These are phyloP conservation scores for Phytophthora palmivora DNA, from an alignment of 352 stramenopile species.

Conservation along the genomic window DNA sequence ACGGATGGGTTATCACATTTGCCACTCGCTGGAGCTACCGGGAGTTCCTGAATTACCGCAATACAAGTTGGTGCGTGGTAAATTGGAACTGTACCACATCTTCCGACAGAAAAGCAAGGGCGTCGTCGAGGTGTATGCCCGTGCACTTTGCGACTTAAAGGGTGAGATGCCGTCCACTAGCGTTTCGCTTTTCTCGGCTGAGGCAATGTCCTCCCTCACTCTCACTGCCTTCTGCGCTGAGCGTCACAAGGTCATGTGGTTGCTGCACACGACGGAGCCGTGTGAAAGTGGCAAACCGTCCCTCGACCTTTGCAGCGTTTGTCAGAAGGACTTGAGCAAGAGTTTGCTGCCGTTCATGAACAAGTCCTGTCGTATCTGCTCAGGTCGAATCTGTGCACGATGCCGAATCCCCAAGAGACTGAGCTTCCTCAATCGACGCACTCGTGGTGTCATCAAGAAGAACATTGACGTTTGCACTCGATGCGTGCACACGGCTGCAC, in stretches of 20 bases:
- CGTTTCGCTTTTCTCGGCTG: conserved; percentile 35
- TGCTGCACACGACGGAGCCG: conserved; percentile 33
- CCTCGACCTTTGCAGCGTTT: conserved; percentile 40
- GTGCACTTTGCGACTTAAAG: conserved; percentile 36
- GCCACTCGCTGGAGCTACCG: conserved; percentile 50
- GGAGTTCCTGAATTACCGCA: conserved; percentile 34
- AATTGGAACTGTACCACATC: conserved; percentile 46
- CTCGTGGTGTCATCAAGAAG: conserved; percentile 43
- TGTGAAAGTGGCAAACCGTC: conserved; percentile 35
- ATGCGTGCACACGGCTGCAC: conserved; percentile 39
- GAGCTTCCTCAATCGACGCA: conserved; percentile 44
- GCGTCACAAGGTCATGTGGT: conserved; percentile 57
- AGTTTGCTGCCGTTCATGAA: conserved; percentile 45
- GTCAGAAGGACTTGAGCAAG: conserved; percentile 47
- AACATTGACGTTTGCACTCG: conserved; percentile 45
- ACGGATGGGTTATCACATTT: conserved; percentile 58
- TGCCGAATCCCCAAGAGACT: conserved; percentile 45
- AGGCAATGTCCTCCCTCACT: conserved; percentile 36
- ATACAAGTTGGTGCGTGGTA: conserved; percentile 51
- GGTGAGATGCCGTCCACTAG: conserved; percentile 39
- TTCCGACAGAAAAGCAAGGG: conserved; percentile 50
- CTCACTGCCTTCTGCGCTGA: conserved; percentile 37
- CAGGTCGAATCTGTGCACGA: conserved; percentile 35
- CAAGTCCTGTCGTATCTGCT: conserved; percentile 49
- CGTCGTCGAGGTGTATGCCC: conserved; percentile 52